These are phyloP conservation scores for Ustilago loliicola DNA, from an alignment of 1,284 basidiomycete species.

Conservation along the genomic window DNA sequence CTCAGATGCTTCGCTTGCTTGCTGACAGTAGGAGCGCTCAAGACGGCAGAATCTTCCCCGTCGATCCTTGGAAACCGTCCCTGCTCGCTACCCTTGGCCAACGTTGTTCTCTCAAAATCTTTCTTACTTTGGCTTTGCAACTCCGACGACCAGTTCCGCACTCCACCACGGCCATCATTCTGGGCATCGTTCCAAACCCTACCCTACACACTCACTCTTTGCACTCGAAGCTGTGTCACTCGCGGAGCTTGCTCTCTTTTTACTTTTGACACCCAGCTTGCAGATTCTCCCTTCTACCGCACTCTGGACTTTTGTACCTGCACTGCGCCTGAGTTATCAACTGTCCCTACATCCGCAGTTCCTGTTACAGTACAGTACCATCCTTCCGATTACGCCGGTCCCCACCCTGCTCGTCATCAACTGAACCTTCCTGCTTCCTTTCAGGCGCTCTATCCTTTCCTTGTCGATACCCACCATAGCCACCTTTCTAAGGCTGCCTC, in stretches of 20 bases:
- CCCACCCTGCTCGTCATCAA: conserved; percentile 6
- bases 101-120: not conserved
- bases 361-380: not conserved
- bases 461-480: not conserved
- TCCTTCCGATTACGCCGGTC: conserved; percentile 17
- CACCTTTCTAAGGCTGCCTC: not conserved
- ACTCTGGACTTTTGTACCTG: not conserved
- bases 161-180: conserved; percentile 10
- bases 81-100: not conserved
- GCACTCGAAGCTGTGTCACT: not conserved
- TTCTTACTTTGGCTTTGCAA: conserved; percentile 13
- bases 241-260: too few relatives aligned
- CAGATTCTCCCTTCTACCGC: conserved; percentile 3
- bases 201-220: not conserved
- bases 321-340: not conserved
- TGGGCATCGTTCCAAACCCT: not conserved
- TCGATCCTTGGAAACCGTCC: conserved; percentile 7
- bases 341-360: not conserved
- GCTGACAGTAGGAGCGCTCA: not conserved
- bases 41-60: not conserved
- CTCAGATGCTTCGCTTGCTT: too few relatives aligned
- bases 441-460: not conserved
- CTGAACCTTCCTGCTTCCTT: not conserved
- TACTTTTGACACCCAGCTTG: conserved; percentile 3
- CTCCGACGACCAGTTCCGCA: conserved; percentile 30